Conservation (phyloP, 2,329 filamentous ascomycete genomes). For the Fusarium pseudoanthophilum region DNA sequence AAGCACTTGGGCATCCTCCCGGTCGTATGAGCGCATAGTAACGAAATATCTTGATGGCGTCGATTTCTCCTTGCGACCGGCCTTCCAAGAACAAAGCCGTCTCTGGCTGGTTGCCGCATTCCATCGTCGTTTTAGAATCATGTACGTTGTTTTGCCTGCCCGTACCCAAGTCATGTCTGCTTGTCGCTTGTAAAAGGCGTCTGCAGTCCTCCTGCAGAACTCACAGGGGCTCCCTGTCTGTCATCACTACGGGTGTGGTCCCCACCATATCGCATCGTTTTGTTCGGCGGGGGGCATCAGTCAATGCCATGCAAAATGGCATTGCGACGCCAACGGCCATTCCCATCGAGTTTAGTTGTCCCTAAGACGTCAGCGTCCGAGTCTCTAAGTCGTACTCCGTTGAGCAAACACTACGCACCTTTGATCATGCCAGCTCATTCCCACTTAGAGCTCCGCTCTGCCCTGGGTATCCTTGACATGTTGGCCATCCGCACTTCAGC, state of each 20-base stretch:
- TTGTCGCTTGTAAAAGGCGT: constrained; percentile 12
- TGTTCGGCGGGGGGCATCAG: constrained; percentile 39
- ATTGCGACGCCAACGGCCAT: constrained; percentile 46
- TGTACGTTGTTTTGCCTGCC: constrained; percentile 19
- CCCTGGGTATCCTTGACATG: constrained; percentile 44
- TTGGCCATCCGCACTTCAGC: constrained; percentile 40
- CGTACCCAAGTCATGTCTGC: constrained; percentile 11
- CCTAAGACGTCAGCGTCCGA: constrained; percentile 43
- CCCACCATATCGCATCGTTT: constrained; percentile 41
- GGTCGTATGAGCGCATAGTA: constrained; percentile 1
- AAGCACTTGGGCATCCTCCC: constrained; percentile 12
- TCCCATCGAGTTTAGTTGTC: constrained; percentile 44
- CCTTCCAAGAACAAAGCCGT: not conserved
- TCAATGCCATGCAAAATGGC: constrained; percentile 45
- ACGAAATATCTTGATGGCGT: not conserved
- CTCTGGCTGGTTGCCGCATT: not conserved
- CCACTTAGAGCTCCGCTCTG: constrained; percentile 41
- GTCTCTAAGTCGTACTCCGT: constrained; percentile 33
- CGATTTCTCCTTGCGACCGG: not conserved
- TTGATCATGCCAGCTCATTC: constrained; percentile 45
- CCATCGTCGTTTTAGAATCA: constrained; percentile 3
- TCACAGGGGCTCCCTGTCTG: constrained; percentile 46
- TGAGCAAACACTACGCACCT: constrained; percentile 41
- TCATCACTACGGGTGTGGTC: constrained; percentile 39
- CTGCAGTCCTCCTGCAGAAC: constrained; percentile 36